These are phyloP conservation scores for Geosmithia morbida DNA, from an alignment of 2,329 filamentous ascomycete genomes.

Conservation along the genomic window DNA sequence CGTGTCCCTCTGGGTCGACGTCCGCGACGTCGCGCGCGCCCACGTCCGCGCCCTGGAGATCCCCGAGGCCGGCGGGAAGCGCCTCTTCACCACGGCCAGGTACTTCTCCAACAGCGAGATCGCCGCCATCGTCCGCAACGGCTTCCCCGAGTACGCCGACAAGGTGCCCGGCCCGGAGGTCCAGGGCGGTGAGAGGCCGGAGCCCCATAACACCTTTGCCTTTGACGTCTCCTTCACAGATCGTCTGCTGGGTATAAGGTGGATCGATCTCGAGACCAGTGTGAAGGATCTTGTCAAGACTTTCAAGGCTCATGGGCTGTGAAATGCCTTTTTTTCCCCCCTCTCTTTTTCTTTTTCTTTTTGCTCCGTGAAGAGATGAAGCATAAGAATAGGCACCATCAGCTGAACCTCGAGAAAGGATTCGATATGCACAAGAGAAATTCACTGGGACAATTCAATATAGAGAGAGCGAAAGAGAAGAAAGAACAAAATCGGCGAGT, in stretches of 20 bases:
- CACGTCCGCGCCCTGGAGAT: slow-evolving; percentile 37
- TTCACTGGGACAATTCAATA: too few relatives aligned
- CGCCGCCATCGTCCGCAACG: slow-evolving; percentile 23
- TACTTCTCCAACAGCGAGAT: slow-evolving; percentile 31
- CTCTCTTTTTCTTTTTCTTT: too few relatives aligned
- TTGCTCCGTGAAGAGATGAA: too few relatives aligned
- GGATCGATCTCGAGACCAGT: slow-evolving; percentile 44
- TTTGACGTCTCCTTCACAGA: slow-evolving; percentile 45
- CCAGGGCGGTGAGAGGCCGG: slow-evolving; percentile 25
- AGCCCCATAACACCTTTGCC: slow-evolving; percentile 27
- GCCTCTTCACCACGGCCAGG: slow-evolving; percentile 34
- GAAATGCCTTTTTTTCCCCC: too few relatives aligned
- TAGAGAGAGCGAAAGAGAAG: too few relatives aligned
- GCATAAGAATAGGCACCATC: too few relatives aligned
- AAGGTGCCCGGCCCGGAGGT: slow-evolving; percentile 28
- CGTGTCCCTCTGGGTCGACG: slow-evolving; percentile 36
- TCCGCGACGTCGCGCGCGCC: slow-evolving; percentile 37
- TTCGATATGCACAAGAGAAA: too few relatives aligned
- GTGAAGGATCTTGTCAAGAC: slow-evolving; percentile 50
- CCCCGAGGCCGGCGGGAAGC: slow-evolving; percentile 29
- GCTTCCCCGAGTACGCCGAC: slow-evolving; percentile 35
- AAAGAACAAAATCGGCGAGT: too few relatives aligned
- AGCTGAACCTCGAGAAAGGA: too few relatives aligned
- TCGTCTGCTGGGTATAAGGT: slow-evolving; percentile 47
- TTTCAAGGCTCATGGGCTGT: slow-evolving; percentile 25